Evolutionary conservation across 768 basidiomycete species (phyloP), one percentile per base, ranked within the genome.

Genomic region (Tricholomella constricta): DNA sequence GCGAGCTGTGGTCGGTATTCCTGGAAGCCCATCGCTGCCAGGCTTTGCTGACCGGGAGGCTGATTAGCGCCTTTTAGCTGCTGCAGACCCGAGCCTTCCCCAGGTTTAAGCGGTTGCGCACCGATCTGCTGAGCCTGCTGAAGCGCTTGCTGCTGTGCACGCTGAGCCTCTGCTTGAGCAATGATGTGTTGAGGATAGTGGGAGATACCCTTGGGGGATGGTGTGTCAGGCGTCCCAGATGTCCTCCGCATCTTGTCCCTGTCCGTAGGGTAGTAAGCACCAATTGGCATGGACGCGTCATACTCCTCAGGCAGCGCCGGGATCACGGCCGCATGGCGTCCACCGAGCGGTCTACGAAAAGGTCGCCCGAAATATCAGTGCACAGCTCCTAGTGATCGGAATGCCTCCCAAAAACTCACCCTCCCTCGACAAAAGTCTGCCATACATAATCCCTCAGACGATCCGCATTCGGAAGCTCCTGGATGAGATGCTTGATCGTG

Each of bases 401-500:
- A 50, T 35, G 14, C 25, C 10, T 41, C 29, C 38, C 49, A 52
- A 62, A 40, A 45, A 82, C 88, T 78, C 70, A 89, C 86, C 89
- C 90, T 73, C 91, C 91, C 69, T 94, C 91, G 8, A 83, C 78
- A 65, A 91, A 93, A 55, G 84, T 81, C 65, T 93, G 90, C 89
- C 89, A 91, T 25, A 91, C 89, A 65, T 94, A 94, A 71, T 90
- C 86, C 59, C 82, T 77, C 51, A 92, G 67, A 40, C 81, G 73
- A 66, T 86, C 81, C 12, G 91, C 86, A 52, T 82, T 81, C 6
- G 86, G 83, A 14, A 94, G 76, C 68, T 91, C 87, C 68, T 94
- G 91, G n/a, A 94, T 90, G 32, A 93, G 78, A 63, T 90, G 88
- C 72, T 92, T 93, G 74, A 94, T 91, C 4, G 88, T 88, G 64